Conservation (phyloP, 208 protist species). For the Acanthamoeba triangularis region DNA sequence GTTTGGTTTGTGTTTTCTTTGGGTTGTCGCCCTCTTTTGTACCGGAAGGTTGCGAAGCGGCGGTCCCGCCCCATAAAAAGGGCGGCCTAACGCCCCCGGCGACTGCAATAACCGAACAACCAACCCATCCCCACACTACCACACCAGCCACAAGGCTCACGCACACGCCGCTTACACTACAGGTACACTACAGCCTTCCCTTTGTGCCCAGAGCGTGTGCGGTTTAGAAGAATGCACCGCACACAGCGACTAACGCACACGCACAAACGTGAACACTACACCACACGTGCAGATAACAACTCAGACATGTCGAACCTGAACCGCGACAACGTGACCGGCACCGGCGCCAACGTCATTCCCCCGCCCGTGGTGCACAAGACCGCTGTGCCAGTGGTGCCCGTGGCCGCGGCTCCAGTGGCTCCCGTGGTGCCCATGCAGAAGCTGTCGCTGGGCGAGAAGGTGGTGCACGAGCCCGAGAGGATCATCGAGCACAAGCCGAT, state of each 20-base stretch:
- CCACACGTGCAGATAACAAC: not conserved
- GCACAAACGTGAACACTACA: not conserved
- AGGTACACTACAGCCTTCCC: not conserved
- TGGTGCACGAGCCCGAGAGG: not conserved
- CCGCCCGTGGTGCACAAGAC: slow-evolving; percentile 11
- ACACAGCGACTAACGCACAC: too few species aligned
- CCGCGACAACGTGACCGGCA: not conserved
- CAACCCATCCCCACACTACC: too few species aligned
- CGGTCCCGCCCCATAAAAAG: not conserved
- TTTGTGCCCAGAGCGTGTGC: too few species aligned
- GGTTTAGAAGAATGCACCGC: too few species aligned
- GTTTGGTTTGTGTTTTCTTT: not conserved
- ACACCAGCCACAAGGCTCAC: too few species aligned
- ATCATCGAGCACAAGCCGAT: slow-evolving; percentile 16
- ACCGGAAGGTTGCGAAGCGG: not conserved
- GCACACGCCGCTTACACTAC: too few species aligned
- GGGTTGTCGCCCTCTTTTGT: not conserved
- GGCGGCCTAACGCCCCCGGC: not conserved
- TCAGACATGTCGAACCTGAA: slow-evolving; percentile 3
- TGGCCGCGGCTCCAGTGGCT: not conserved
- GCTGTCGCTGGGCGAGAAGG: not conserved
- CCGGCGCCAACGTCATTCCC: slow-evolving; percentile 17
- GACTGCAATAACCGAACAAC: too few species aligned
- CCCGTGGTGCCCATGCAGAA: slow-evolving; percentile 12
- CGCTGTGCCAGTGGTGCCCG: not conserved